Base-by-base conservation (phyloP, 108 stramenopile species). In the Cyclotella kingstonii region DNA sequence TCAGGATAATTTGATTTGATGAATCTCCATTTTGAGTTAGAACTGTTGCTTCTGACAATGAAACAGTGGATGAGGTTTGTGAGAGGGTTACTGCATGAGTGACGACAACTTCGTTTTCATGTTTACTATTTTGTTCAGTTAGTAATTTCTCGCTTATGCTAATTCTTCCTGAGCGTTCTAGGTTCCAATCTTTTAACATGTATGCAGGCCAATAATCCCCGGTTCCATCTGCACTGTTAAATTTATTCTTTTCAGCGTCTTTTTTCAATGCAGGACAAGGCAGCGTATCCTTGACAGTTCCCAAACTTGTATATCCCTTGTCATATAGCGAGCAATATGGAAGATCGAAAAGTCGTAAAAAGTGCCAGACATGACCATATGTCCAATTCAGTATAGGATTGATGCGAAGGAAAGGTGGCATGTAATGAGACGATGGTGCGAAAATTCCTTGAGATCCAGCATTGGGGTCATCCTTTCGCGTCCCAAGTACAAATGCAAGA, bases 381-480 rank as follows among this genome's bases (percentile, higher is more conserved):
- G 63, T 81, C 98, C 98, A 99, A 34, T 90, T 51, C 34, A 99
- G 51, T 6, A 98, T 78, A 2, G 98, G 98, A 78, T 98, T 98
- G 19, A 98, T 92, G 7, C 98, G 83, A 81, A 99, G 89, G 62
- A 99, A 97, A 2, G 97, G 94, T 21, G 98, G 98, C 97, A 99
- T 93, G 81, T 95, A 95, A 48, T 85, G 81, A 3, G 78, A 80
- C 1, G 78, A 80, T 0, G 94, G 94, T 9, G 81, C 85, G 66
- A 84, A 95, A 7, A 72, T 42, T 45, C 85, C 84, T 66, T 92
- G 90, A 34, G 66, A 77, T 1, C 66, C 80, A 2, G 96, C 95
- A 74, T 99, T 97, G 7, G 98, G 98, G 77, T 99, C 98, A 8
- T 86, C 75, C 9, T 50, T 62, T 9, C 98, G 82, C 15, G 97